Evolutionary conservation across 768 basidiomycete species (phyloP).

Genomic region (Baorangia bicolor): DNA sequence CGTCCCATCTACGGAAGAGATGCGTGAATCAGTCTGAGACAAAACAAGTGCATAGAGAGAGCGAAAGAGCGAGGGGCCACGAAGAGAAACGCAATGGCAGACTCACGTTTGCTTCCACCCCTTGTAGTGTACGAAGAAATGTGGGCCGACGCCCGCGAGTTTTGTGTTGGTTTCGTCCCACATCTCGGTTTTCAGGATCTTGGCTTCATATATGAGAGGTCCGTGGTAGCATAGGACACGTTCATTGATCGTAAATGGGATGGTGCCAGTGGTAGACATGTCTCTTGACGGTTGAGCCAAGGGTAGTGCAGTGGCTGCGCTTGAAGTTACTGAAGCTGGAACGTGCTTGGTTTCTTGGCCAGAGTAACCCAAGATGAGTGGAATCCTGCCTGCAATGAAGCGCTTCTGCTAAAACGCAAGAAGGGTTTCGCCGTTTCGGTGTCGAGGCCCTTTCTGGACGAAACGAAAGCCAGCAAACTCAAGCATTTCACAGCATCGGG

Average conservation of each 20-base stretch:
- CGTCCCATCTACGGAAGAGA: constrained; percentile 9
- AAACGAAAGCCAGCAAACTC: background rate
- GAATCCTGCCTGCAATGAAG: background rate
- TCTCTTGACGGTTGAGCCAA: background rate
- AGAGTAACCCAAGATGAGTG: too few relatives aligned
- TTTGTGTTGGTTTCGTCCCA: constrained; percentile 65
- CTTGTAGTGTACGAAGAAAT: constrained; percentile 98
- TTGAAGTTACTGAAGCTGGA: too few relatives aligned
- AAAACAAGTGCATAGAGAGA: background rate
- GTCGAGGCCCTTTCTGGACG: background rate
- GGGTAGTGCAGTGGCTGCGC: background rate
- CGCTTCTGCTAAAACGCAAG: background rate
- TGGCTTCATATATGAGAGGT: constrained; percentile 93
- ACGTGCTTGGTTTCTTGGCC: too few relatives aligned
- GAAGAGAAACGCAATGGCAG: background rate
- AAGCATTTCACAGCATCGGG: background rate
- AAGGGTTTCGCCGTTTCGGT: background rate
- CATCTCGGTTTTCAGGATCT: constrained; percentile 69
- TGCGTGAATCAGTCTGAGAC: background rate
- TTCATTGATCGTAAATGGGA: constrained; percentile 60
- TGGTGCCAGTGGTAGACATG: constrained; percentile 15
- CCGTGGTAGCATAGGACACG: constrained; percentile 93
- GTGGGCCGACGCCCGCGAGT: constrained; percentile 63
- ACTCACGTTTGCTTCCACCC: constrained; percentile 97
- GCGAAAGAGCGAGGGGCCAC: background rate